A percentile compares a stretch with the other conserved stretches of the same genome.
Conservation (phyloP, 345 rosid genomes). For the Hibiscus trionum region DNA sequence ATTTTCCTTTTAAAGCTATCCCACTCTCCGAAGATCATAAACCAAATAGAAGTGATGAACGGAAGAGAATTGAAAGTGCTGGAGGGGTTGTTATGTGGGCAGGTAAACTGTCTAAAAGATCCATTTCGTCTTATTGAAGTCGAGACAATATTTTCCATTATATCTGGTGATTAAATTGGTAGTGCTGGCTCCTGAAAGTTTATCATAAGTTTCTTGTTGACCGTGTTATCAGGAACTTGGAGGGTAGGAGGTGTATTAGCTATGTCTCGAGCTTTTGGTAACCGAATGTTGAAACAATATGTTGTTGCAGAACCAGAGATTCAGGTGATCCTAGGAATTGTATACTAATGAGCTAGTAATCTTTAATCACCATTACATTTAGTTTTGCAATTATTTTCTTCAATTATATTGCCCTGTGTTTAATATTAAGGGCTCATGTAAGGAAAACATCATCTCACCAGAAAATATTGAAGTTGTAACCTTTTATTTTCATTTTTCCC, state of each 20-base stretch:
- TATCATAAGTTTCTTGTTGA: constrained; percentile 6
- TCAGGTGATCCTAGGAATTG: constrained; percentile 54
- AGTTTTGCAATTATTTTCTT: background rate
- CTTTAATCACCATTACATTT: background rate
- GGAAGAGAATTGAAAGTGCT: constrained; percentile 94
- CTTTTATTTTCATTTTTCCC: background rate
- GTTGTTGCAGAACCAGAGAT: constrained; percentile 98
- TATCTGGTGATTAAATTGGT: background rate
- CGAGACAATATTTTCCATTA: background rate
- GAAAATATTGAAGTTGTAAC: background rate
- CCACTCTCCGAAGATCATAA: constrained; percentile 99
- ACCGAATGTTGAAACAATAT: constrained; percentile 95
- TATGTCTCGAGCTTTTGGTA: constrained; percentile 98
- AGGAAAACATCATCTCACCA: background rate
- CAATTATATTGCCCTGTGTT: background rate
- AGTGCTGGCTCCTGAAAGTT: background rate
- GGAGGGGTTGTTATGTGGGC: constrained; percentile 99
- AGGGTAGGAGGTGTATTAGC: constrained; percentile 99
- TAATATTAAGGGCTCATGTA: background rate
- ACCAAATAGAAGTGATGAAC: constrained; percentile 95
- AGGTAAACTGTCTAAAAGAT: constrained; percentile 38
- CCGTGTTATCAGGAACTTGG: constrained; percentile 76
- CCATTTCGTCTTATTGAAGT: background rate
- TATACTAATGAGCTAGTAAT: background rate
- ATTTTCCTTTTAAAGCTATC: constrained; percentile 47